Conservation (phyloP, 75 land plant species). For the Cupressus sempervirens region DNA sequence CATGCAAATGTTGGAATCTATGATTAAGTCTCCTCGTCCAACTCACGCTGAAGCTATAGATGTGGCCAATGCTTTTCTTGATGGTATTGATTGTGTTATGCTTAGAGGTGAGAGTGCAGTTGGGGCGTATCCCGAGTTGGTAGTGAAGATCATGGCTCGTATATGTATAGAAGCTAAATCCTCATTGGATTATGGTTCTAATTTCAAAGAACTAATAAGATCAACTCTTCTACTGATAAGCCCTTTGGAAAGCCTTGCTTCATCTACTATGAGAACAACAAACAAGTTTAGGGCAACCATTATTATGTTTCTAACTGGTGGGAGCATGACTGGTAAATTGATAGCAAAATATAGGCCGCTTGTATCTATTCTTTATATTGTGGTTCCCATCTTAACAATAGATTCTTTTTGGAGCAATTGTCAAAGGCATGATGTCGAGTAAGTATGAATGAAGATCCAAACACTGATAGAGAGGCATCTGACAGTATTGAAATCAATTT, state of each 20-base stretch:
- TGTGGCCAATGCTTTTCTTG: conserved; percentile 89
- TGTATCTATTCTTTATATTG: conserved; percentile 80
- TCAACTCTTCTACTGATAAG: conserved; percentile 85
- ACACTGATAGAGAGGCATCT: no score
- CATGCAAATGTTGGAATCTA: conserved; percentile 95
- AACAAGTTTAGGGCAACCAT: conserved; percentile 73
- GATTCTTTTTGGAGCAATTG: conserved; percentile 79
- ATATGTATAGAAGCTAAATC: conserved; percentile 85
- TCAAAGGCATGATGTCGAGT: no score
- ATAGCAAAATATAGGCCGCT: conserved; percentile 89
- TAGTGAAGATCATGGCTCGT: conserved; percentile 80
- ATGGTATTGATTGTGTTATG: conserved; percentile 88
- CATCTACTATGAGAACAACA: conserved; percentile 86
- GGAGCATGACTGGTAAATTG: conserved; percentile 84
- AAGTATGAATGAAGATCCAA: no score
- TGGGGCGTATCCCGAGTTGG: conserved; percentile 81
- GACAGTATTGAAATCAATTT: no score
- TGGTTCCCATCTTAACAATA: conserved; percentile 78
- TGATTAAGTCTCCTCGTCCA: no score
- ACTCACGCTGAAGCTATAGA: no score
- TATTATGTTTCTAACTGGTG: conserved; percentile 80
- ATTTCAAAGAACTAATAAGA: no score
- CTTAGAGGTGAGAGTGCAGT: conserved; percentile 94
- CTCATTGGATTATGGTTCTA: conserved; percentile 79
- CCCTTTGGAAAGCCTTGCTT: conserved; percentile 88